Percentiles rank a stretch among this genome's conserved stretches.
phyloP scores from a whole-genome alignment of 805 yeast species.

The Kregervanrija fluxuum region DNA sequence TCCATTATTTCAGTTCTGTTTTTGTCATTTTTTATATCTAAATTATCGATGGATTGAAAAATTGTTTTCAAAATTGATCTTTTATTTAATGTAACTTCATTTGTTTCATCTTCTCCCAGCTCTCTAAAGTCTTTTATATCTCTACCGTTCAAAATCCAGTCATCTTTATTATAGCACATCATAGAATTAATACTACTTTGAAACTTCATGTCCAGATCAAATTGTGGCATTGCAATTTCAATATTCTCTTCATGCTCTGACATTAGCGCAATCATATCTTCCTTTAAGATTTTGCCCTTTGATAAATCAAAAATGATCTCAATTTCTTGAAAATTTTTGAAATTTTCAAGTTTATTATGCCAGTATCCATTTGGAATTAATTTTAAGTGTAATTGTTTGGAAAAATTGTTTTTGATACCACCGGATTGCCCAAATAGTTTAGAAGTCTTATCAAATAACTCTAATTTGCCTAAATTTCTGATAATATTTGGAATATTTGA shows the following conservation, averaged over 20 bases:
- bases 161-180: constrained; percentile 14
- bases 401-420: constrained; percentile 24
- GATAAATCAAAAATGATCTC: constrained; percentile 26
- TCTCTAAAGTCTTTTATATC: constrained; percentile 1
- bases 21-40: not conserved
- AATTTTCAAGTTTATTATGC: constrained; percentile 12
- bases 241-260: constrained; percentile 23
- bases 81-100: constrained; percentile 13
- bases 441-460: constrained; percentile 17
- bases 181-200: constrained; percentile 24
- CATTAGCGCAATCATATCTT: constrained; percentile 19
- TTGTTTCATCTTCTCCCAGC: constrained; percentile 7
- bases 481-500: constrained; percentile 20
- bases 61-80: constrained; percentile 8
- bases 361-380: constrained; percentile 27
- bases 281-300: constrained; percentile 14
- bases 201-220: constrained; percentile 23
- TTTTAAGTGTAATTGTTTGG: constrained; percentile 22
- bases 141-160: constrained; percentile 10
- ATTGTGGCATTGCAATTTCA: constrained; percentile 20
- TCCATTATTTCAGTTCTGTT: not conserved
- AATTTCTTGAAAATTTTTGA: constrained; percentile 21
- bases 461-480: constrained; percentile 16
- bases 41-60: too few species aligned
- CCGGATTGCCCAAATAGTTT: constrained; percentile 25